Evolutionary conservation across 768 basidiomycete genomes (phyloP), one percentile per base, ranked within the genome.

Genomic region (Tricholoma matsutake): DNA sequence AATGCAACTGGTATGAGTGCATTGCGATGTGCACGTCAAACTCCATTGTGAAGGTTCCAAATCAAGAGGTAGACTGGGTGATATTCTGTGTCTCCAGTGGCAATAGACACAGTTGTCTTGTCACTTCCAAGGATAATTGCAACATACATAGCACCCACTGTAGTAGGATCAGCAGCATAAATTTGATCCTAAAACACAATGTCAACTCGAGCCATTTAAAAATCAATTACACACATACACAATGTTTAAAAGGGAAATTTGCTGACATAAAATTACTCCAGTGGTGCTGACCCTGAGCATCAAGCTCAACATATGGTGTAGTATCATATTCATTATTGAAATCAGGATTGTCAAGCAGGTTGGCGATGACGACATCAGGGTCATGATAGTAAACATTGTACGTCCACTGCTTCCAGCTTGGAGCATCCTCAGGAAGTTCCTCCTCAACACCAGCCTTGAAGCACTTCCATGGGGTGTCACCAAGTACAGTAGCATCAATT

Each of bases 181-280:
- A 43, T 43, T 43, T 43, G 41, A 43, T 43, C 41, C 41, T 43
- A 43, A 43, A 52, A 28, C 43, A 58, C 47, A 25, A 31, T 43
- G 41, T 43, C 41, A 43, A 43, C 39, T 41, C 39, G 5, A 2
- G n/a, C 16, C 41, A 43, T 8, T n/a, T 43, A 43, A 10, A 43
- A 43, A 43, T 43, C 2, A n/a, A 16, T n/a, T 18, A 0, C 7
- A 3, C 2, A 59, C 63, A 5, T 57, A 71, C 67, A 2, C 67
- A 68, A 55, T 74, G 70, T 4, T 62, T 60, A 71, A 70, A 79
- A 0, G 70, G 68, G 54, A 64, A 78, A 47, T 72, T 71, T 0
- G 69, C 75, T 0, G 73, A 75, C 72, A 79, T 76, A 11, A 77
- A 65, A 51, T 79, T 67, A 13, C 49, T 55, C 65, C 67, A 72